phyloP scores from a whole-genome alignment of 2,329 filamentous ascomycete genomes.

The Penicillium thymicola region DNA sequence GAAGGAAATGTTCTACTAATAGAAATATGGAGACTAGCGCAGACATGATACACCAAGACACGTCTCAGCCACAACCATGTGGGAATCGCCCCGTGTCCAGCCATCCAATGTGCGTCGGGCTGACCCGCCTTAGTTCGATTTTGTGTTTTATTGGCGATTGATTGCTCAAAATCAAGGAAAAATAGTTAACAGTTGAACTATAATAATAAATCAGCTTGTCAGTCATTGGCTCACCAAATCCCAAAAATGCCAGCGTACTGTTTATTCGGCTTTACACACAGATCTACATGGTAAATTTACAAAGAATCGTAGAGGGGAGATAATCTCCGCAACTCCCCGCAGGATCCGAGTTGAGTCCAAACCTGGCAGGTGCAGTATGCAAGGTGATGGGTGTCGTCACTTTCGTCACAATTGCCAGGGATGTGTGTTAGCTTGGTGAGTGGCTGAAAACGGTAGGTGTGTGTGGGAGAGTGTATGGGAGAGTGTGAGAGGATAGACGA shows the following conservation, averaged over 20 bases:
- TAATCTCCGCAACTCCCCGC: constrained; percentile 14
- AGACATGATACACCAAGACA: constrained; percentile 21
- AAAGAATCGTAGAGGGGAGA: not conserved
- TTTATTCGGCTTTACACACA: not conserved
- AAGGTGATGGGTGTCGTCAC: constrained; percentile 4
- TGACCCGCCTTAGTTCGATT: constrained; percentile 1
- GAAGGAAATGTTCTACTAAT: constrained; percentile 22
- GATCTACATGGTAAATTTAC: not conserved
- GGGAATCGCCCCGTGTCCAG: constrained; percentile 13
- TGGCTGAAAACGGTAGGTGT: not conserved
- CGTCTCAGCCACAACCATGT: constrained; percentile 29
- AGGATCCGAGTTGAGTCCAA: constrained; percentile 1
- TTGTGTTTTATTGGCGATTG: not conserved
- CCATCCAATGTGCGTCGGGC: constrained; percentile 9
- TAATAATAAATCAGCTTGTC: constrained; percentile 1
- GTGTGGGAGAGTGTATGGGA: not conserved
- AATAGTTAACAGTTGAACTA: not conserved
- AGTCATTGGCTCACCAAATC: constrained; percentile 7
- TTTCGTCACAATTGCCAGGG: constrained; percentile 12
- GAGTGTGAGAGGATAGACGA: constrained; percentile 1
- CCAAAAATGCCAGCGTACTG: not conserved
- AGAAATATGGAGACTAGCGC: constrained; percentile 25
- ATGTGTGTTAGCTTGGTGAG: not conserved
- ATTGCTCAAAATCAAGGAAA: constrained; percentile 7
- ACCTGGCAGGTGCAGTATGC: not conserved